A percentile compares a stretch with the other conserved stretches of the same genome.
These are phyloP conservation scores for Mycosphaerella sp. DNA, from an alignment of 2,329 filamentous ascomycete species.

Conservation along the genomic window DNA sequence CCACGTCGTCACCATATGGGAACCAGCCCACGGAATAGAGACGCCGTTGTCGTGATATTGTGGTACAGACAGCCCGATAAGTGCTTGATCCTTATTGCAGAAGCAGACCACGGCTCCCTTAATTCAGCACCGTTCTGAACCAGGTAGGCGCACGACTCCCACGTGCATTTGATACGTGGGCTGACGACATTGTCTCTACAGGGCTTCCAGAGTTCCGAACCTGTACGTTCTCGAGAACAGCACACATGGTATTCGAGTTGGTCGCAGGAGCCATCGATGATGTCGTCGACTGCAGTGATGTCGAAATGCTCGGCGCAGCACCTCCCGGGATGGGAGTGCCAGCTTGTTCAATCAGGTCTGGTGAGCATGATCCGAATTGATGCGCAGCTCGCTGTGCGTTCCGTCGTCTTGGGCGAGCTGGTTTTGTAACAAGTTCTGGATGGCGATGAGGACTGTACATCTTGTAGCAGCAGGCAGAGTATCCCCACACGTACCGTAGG, in stretches of 20 bases:
- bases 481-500: constrained; percentile 5
- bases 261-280: neutral
- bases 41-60: no score
- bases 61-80: no score
- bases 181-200: neutral
- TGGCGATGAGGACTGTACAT: neutral
- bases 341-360: neutral
- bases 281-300: neutral
- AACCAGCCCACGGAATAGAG: no score
- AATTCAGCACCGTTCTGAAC: constrained; percentile 9
- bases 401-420: constrained; percentile 4
- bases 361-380: neutral
- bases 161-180: neutral
- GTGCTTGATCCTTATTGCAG: neutral
- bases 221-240: neutral
- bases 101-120: neutral
- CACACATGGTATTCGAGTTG: neutral
- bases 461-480: neutral
- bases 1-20: no score
- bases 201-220: neutral
- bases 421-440: constrained; percentile 8
- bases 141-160: neutral
- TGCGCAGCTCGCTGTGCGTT: neutral
- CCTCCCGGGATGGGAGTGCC: neutral
- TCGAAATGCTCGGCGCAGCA: neutral